These are phyloP conservation scores for Pseudovirgaria hyperparasitica DNA, from an alignment of 2,329 filamentous ascomycete species.

Conservation along the genomic window DNA sequence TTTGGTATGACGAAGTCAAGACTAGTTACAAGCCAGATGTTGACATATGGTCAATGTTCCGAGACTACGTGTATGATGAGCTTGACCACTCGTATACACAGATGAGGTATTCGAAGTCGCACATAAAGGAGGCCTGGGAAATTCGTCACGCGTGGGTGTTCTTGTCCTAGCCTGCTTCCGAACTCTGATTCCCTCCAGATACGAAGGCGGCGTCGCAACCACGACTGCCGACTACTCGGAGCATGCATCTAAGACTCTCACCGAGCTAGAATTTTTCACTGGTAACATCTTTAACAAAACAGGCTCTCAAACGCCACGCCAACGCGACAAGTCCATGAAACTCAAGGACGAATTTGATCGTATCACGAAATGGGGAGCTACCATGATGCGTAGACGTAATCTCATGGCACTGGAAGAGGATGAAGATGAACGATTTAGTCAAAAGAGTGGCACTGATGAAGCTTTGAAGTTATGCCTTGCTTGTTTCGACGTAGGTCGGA, in stretches of 20 bases:
- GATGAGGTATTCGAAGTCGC: slow-evolving; percentile 13
- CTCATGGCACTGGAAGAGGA: neutral
- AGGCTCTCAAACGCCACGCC: slow-evolving; percentile 8
- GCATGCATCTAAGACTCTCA: neutral
- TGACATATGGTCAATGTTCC: slow-evolving; percentile 1
- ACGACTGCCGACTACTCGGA: slow-evolving; percentile 21
- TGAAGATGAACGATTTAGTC: neutral
- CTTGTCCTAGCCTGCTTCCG: too few relatives aligned
- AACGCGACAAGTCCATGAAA: slow-evolving; percentile 24
- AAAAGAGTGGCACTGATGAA: neutral
- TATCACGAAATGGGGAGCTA: slow-evolving; percentile 2
- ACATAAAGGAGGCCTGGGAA: slow-evolving; percentile 20
- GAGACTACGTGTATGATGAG: too few relatives aligned
- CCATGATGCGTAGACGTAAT: slow-evolving; percentile 3
- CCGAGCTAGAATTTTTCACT: slow-evolving; percentile 27
- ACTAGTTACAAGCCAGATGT: slow-evolving; percentile 1
- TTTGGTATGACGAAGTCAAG: slow-evolving; percentile 30
- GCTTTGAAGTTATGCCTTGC: slow-evolving; percentile 3
- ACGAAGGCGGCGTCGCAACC: slow-evolving; percentile 33
- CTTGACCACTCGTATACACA: neutral
- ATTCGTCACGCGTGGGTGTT: slow-evolving; percentile 32
- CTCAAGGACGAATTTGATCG: slow-evolving; percentile 32
- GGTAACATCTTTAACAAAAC: slow-evolving; percentile 39
- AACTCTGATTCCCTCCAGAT: too few relatives aligned
- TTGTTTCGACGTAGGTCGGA: slow-evolving; percentile 3